phyloP scores from a whole-genome alignment of 2,329 filamentous ascomycete genomes.

The Tolypocladium amazonense region DNA sequence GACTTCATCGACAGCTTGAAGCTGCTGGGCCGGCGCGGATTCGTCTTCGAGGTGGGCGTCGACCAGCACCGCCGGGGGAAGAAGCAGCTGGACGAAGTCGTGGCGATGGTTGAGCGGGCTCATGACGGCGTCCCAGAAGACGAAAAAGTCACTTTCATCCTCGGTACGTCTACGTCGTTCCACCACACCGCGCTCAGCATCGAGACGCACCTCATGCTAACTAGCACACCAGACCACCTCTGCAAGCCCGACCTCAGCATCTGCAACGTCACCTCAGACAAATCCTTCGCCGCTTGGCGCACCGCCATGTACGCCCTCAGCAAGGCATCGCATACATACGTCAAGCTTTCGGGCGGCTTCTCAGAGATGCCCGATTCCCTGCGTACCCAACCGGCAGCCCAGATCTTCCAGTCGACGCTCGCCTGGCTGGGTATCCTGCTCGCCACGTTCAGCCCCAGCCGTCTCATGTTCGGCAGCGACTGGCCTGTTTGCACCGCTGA shows the following conservation, averaged over 20 bases:
- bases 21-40: conserved; percentile 51
- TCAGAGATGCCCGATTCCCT: conserved; percentile 59
- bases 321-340: conserved; percentile 56
- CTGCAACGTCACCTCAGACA: conserved; percentile 42
- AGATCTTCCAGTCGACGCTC: conserved; percentile 51
- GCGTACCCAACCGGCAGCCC: conserved; percentile 34
- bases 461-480: conserved; percentile 85
- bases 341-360: conserved; percentile 86
- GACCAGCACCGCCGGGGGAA: conserved; percentile 70
- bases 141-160: conserved; percentile 53
- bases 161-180: conserved; percentile 44
- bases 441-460: conserved; percentile 56
- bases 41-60: conserved; percentile 74
- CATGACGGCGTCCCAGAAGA: conserved; percentile 49
- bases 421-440: conserved; percentile 67
- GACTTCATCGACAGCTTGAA: conserved; percentile 56
- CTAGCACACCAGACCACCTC: conserved; percentile 58
- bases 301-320: conserved; percentile 57
- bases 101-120: conserved; percentile 58
- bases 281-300: conserved; percentile 58
- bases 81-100: conserved; percentile 60
- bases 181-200: neutral
- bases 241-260: conserved; percentile 75
- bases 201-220: conserved; percentile 1
- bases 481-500: conserved; percentile 80